Base-by-base conservation (phyloP, 441 rosid genomes). In the Pelargonium fulgidum region DNA sequence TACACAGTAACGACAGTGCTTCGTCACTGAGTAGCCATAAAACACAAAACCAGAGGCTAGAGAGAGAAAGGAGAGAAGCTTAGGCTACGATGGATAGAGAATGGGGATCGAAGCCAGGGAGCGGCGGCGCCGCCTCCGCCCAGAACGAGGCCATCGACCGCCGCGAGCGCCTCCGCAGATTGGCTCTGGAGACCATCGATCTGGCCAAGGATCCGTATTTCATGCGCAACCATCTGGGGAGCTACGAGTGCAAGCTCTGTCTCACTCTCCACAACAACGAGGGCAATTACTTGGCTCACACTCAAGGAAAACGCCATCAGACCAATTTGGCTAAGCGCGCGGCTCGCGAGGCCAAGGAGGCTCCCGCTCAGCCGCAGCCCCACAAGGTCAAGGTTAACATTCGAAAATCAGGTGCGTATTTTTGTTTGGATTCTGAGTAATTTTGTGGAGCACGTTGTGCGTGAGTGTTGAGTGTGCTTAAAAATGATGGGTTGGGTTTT, bases 31-130 rank as follows among this genome's bases (percentile, higher is more conserved):
- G 33, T 26, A 1, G 33, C 33, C 33, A 26, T 26, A 26, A 26
- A 26, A 0, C 2, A 44, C 12, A 44, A 1, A 8, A 1, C 10
- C 10, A 44, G 10, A 44, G 12, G 48, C 10, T 7, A 4, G 48
- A 44, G 13, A 44, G 12, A 4, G 12, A 9, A 13, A 44, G 10
- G 48, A 44, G 11, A 44, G 48, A 44, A 26, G 33, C 33, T 26
- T 26, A 26, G 33, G 33, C 33, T 26, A 75, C 17, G 56, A 93
- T 91, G 96, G 94, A 93, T 68, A 85, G 97, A 75, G 97, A 91
- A 0, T 93, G 94, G 91, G 98, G 98, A n/a, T 93, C 97, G 71
- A 93, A 93, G 82, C 98, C 97, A 3, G 97, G 98, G 6, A 88
- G 96, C 72, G 97, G 98, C 47, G 98, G 97, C 72, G 96, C 96